Percentiles rank a stretch among this genome's conserved stretches.
Evolutionary conservation across 78 protist genomes (phyloP).

Genomic region (Trichosphaerium sp.): DNA sequence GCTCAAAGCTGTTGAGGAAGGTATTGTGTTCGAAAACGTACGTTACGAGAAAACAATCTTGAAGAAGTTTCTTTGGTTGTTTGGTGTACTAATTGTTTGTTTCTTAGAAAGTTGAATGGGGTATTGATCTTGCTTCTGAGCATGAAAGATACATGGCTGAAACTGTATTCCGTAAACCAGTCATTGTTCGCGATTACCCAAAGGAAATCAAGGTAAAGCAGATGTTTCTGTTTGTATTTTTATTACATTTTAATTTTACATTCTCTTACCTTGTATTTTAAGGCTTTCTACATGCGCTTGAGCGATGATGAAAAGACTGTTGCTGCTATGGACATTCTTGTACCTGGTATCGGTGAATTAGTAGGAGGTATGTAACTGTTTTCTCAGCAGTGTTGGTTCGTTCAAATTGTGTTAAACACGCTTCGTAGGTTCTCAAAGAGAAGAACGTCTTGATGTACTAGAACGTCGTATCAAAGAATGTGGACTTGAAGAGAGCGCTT

Average conservation of each 20-base stretch:
- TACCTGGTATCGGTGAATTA: conserved; percentile 70
- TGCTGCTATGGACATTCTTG: conserved; percentile 59
- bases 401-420: too few relatives aligned
- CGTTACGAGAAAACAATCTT: too few relatives aligned
- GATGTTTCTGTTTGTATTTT: too few relatives aligned
- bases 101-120: conserved; percentile 4
- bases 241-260: too few relatives aligned
- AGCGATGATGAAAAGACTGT: conserved; percentile 13
- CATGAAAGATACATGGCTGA: conserved; percentile 56
- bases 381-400: too few relatives aligned
- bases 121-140: conserved; percentile 45
- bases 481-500: too few relatives aligned
- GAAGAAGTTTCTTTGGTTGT: too few relatives aligned
- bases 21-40: neutral
- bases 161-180: neutral
- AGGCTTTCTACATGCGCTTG: conserved; percentile 66
- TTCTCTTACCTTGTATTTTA: too few relatives aligned
- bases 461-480: neutral
- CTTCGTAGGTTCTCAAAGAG: conserved; percentile 57
- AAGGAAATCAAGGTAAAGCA: too few relatives aligned
- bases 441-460: conserved; percentile 41
- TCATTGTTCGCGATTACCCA: conserved; percentile 17
- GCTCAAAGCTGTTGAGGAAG: neutral
- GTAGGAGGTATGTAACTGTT: too few relatives aligned
- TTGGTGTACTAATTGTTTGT: too few relatives aligned